These are phyloP conservation scores for Trichophyton benhamiae DNA, from an alignment of 2,329 filamentous ascomycete species.

Conservation along the genomic window DNA sequence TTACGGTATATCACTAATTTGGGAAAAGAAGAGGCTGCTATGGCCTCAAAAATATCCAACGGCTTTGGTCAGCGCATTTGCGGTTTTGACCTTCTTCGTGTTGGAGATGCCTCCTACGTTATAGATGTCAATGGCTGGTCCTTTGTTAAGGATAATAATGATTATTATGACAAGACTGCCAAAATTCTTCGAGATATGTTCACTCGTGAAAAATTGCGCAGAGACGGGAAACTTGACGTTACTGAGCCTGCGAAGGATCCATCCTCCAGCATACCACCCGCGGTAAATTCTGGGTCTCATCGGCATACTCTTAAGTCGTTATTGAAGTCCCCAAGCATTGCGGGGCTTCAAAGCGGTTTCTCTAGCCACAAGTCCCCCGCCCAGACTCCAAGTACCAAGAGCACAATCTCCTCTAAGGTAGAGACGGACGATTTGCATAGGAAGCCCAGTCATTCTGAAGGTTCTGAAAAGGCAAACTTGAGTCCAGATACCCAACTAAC, in stretches of 20 bases:
- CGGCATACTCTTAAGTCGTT: constrained; percentile 45
- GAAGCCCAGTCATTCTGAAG: background rate
- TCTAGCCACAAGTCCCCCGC: background rate
- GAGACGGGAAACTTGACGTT: constrained; percentile 23
- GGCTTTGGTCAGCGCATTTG: constrained; percentile 92
- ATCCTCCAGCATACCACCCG: constrained; percentile 25
- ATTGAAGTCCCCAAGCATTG: constrained; percentile 53
- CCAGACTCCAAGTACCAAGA: background rate
- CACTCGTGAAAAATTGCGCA: constrained; percentile 54
- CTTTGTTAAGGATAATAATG: constrained; percentile 98
- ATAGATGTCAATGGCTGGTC: constrained; percentile 99
- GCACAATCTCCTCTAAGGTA: background rate
- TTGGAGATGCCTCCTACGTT: constrained; percentile 82
- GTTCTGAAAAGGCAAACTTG: background rate
- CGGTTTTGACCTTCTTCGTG: constrained; percentile 85
- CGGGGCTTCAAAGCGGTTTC: constrained; percentile 38
- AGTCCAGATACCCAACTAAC: background rate
- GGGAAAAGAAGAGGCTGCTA: constrained; percentile 64
- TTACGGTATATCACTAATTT: constrained; percentile 86
- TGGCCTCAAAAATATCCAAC: constrained; percentile 78
- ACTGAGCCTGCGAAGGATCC: constrained; percentile 24
- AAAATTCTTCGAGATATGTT: constrained; percentile 82
- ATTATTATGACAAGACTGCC: constrained; percentile 89
- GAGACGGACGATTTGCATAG: background rate
- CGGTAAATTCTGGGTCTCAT: constrained; percentile 31